phyloP scores from a whole-genome alignment of 257 asterid species.

The Nicotiana tabacum region DNA sequence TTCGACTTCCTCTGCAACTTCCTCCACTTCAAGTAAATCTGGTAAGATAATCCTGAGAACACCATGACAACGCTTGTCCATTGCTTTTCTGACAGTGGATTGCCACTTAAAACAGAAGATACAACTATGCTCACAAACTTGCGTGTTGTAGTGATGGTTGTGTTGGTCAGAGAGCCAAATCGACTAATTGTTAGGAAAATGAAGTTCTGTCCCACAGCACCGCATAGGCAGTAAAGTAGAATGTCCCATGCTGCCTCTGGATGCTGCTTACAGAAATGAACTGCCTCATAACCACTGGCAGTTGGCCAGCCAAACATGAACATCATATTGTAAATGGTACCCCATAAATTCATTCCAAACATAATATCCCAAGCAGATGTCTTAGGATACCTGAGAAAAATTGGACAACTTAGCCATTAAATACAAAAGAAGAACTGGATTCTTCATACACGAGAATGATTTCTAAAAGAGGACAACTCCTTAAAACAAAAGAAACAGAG shows the following conservation, averaged over 20 bases:
- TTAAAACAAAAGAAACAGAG: neutral
- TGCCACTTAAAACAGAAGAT: slow-evolving; percentile 81
- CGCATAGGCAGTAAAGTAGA: slow-evolving; percentile 77
- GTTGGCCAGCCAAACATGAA: slow-evolving; percentile 88
- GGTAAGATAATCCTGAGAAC: slow-evolving; percentile 86
- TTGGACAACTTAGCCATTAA: neutral
- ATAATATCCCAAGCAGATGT: slow-evolving; percentile 93
- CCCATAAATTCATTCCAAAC: slow-evolving; percentile 99
- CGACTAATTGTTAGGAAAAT: slow-evolving; percentile 88
- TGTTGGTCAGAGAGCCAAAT: slow-evolving; percentile 92
- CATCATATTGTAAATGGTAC: slow-evolving; percentile 75
- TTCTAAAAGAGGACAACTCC: neutral
- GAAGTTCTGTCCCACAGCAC: slow-evolving; percentile 95
- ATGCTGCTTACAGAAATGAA: slow-evolving; percentile 75
- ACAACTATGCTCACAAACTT: slow-evolving; percentile 97
- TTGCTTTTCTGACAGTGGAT: slow-evolving; percentile 74
- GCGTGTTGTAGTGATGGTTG: slow-evolving; percentile 92
- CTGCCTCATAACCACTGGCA: slow-evolving; percentile 79
- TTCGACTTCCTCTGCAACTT: slow-evolving; percentile 59
- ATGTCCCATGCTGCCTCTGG: slow-evolving; percentile 99
- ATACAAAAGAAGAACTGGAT: neutral
- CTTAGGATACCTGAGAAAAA: slow-evolving; percentile 71
- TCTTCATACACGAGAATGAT: neutral
- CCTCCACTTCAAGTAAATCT: slow-evolving; percentile 84
- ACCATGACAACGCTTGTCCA: slow-evolving; percentile 94